These are phyloP conservation scores for Debaryomycetaceae sp. DNA, from an alignment of 1,139 yeast species.

Conservation along the genomic window DNA sequence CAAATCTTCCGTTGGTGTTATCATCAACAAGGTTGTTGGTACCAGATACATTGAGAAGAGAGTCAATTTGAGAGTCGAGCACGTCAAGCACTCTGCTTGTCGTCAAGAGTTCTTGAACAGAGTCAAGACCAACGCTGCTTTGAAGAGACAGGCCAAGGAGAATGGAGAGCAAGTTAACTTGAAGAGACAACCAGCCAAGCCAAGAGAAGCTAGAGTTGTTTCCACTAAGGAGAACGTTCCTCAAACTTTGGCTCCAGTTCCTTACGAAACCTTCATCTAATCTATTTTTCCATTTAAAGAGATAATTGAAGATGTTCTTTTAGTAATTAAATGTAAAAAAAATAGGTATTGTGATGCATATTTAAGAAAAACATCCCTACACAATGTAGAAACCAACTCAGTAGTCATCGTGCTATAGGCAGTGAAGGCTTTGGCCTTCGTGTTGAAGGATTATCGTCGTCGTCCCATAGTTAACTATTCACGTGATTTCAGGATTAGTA, in stretches of 20 bases:
- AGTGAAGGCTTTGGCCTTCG: no score
- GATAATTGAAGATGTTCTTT: constrained; percentile 2
- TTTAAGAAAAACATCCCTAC: constrained; percentile 6
- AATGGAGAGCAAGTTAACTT: constrained; percentile 87
- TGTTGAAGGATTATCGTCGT: no score
- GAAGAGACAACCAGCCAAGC: constrained; percentile 98
- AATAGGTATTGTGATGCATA: constrained; percentile 13
- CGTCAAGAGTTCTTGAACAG: constrained; percentile 98
- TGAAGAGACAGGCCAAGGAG: constrained; percentile 92
- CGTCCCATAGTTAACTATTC: no score
- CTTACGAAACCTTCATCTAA: constrained; percentile 99
- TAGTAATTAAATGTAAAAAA: constrained; percentile 5
- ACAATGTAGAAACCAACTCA: no score
- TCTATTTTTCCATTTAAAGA: constrained; percentile 7
- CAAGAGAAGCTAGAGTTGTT: constrained; percentile 89
- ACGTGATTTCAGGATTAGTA: no score
- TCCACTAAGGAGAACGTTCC: constrained; percentile 78
- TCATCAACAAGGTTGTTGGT: constrained; percentile 97
- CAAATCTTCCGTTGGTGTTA: constrained; percentile 97
- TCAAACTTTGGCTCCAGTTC: constrained; percentile 97
- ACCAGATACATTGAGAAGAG: constrained; percentile 99
- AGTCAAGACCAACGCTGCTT: constrained; percentile 94
- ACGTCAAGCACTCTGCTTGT: constrained; percentile 99
- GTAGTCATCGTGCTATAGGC: no score
- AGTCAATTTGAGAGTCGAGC: constrained; percentile 97